Evolutionary conservation across 2,329 filamentous ascomycete species (phyloP).

Genomic region (Harringtonia lauricola): DNA sequence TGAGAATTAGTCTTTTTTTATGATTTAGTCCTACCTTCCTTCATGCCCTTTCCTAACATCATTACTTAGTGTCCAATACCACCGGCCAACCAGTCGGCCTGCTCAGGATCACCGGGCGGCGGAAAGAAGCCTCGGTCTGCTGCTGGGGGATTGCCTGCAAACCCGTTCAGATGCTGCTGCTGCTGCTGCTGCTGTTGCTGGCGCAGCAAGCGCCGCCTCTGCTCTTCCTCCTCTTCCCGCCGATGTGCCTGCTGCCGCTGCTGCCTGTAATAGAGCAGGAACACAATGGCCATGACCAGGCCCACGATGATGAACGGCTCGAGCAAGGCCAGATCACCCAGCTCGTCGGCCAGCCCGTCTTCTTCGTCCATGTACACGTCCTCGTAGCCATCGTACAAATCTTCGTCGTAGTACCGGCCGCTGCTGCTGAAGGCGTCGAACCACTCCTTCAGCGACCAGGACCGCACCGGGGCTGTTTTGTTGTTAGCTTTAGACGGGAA

Average conservation of each 20-base stretch:
- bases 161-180: background rate
- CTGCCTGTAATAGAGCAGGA: constrained; percentile 73
- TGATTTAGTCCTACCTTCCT: too few relatives aligned
- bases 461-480: constrained; percentile 50
- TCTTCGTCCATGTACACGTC: constrained; percentile 29
- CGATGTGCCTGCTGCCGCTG: constrained; percentile 50
- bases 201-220: constrained; percentile 15
- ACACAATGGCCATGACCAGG: constrained; percentile 61
- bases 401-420: constrained; percentile 50
- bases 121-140: constrained; percentile 26
- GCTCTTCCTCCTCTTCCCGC: constrained; percentile 26
- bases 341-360: constrained; percentile 53
- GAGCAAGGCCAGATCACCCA: constrained; percentile 57
- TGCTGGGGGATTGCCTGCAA: constrained; percentile 6
- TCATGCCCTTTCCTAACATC: background rate
- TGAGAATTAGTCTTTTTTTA: background rate
- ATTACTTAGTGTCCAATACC: constrained; percentile 46
- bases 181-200: constrained; percentile 10
- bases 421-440: constrained; percentile 69
- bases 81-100: constrained; percentile 51
- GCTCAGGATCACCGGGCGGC: constrained; percentile 55
- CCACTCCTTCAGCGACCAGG: constrained; percentile 78
- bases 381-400: constrained; percentile 45
- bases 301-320: constrained; percentile 79
- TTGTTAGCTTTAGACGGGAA: too few relatives aligned